phyloP scores from a whole-genome alignment of 352 stramenopile species.

The Phytophthora vignae region DNA sequence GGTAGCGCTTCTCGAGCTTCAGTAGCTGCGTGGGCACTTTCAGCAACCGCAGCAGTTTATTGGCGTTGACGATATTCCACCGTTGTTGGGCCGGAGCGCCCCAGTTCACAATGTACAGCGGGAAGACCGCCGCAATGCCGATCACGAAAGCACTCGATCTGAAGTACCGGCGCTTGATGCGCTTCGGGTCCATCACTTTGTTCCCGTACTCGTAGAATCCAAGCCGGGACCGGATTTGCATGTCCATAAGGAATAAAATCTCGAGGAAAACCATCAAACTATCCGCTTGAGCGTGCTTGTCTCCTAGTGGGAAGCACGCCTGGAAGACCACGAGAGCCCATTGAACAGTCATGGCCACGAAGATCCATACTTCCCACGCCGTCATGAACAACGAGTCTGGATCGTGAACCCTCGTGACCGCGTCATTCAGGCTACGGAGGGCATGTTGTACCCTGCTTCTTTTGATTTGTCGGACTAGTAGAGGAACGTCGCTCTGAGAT shows the following conservation, averaged over 20 bases:
- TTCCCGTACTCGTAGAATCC: slow-evolving; percentile 74
- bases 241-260: slow-evolving; percentile 51
- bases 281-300: slow-evolving; percentile 12
- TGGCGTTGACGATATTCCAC: slow-evolving; percentile 65
- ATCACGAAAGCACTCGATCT: slow-evolving; percentile 46
- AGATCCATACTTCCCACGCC: slow-evolving; percentile 64
- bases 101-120: slow-evolving; percentile 65
- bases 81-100: slow-evolving; percentile 11
- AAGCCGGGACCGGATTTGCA: slow-evolving; percentile 57
- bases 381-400: slow-evolving; percentile 54
- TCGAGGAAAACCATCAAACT: slow-evolving; percentile 45
- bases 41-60: slow-evolving; percentile 60
- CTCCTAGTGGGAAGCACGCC: slow-evolving; percentile 43
- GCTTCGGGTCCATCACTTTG: slow-evolving; percentile 54
- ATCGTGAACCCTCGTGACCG: slow-evolving; percentile 28
- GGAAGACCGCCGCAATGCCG: slow-evolving; percentile 54
- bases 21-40: slow-evolving; percentile 64
- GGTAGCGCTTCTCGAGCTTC: slow-evolving; percentile 61
- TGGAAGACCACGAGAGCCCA: slow-evolving; percentile 57
- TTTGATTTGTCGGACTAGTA: neutral
- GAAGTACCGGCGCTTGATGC: slow-evolving; percentile 50
- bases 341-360: slow-evolving; percentile 57
- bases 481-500: neutral
- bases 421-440: neutral
- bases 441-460: neutral